Conservation (phyloP, 805 yeast species). For the Yarrowia yakushimensis region DNA sequence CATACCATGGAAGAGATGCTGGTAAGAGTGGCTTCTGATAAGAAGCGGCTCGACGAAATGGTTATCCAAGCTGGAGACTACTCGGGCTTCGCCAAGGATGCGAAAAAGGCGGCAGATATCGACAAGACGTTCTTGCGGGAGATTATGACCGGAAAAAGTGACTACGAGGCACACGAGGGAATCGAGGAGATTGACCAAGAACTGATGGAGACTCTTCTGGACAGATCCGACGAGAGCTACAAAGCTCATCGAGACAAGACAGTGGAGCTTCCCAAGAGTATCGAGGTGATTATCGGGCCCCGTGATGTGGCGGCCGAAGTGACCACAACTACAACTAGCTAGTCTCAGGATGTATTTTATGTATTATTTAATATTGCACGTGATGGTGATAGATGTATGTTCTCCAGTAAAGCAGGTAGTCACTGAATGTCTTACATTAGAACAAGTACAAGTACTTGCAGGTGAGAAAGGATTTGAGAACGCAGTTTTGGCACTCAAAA, state of each 20-base stretch:
- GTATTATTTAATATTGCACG: too few species aligned
- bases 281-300: background rate
- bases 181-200: background rate
- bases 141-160: conserved; percentile 13
- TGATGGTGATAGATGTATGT: too few species aligned
- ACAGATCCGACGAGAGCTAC: background rate
- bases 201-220: conserved; percentile 1
- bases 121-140: conserved; percentile 4
- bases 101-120: background rate
- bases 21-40: conserved; percentile 72
- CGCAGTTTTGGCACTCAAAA: too few species aligned
- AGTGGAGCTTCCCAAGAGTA: background rate
- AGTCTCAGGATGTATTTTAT: too few species aligned
- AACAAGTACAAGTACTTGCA: too few species aligned
- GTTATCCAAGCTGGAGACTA: conserved; percentile 61
- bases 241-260: background rate
- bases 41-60: conserved; percentile 71
- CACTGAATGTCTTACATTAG: too few species aligned
- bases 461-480: too few species aligned
- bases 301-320: background rate
- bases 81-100: background rate
- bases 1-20: conserved; percentile 83
- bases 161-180: background rate
- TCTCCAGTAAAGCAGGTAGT: too few species aligned
- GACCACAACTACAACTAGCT: background rate